Base-by-base conservation (phyloP, 2,329 filamentous ascomycete species). In the Aspergillus sclerotialis region DNA sequence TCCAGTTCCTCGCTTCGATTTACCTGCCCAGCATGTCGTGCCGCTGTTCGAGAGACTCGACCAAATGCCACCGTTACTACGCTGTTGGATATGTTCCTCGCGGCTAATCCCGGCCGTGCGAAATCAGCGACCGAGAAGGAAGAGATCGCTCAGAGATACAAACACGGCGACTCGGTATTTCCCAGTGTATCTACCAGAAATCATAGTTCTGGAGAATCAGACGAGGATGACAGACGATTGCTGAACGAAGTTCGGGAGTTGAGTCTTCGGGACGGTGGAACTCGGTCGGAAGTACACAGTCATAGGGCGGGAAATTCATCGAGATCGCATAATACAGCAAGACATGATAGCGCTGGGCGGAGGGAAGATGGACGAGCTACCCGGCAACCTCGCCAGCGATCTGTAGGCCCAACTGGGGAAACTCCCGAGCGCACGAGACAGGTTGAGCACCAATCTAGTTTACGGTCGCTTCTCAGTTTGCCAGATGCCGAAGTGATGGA, bases 11-110 rank as follows among this genome's bases (percentile, higher is more conserved):
- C 58, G 5, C 65, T 72, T 34, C 73, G 72, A 29, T 94, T 87
- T 60, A 95, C 88, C 29, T 98, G 92, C 65, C 92, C 92, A 26
- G 84, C 87, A 64, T 98, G 92, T 65, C 85, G 92, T 45, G 85
- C 88, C 29, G 65, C 73, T 9, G 90, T 98, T 40, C 81, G 89
- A 43, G 85, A 84, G 50, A 94, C 90, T 28, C 80, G 81, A 55
- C 87, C 87, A 53, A 93, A 96, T 74, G 86, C 92, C 38, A 88
- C 84, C 15, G 84, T 95, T 33, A 89, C 82, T 7, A 94, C 88
- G 2, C 69, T 96, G 29, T 68, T 98, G 39, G 90, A 96, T 36
- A 90, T 94, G 75, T 88, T 85, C 48, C 65, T 95, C 23, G 72
- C 78, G 16, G 79, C 84, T 28, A 86, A 94, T 52, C 90, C 92